phyloP scores from a whole-genome alignment of 2,329 filamentous ascomycete species.

The Blumeria hordei region DNA sequence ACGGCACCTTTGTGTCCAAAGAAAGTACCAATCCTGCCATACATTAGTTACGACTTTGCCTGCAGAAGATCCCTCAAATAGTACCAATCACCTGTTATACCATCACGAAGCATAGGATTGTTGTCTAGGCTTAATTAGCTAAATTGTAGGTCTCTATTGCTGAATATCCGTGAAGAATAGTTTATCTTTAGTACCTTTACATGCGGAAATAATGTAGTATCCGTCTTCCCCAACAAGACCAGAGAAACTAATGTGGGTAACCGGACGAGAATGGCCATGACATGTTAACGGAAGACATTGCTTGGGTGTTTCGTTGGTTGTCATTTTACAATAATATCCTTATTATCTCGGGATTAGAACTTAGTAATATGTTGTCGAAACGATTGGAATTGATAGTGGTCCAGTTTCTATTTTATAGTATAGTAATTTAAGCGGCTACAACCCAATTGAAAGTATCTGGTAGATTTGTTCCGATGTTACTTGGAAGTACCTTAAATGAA shows the following conservation, averaged over 20 bases:
- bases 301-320: constrained; percentile 10
- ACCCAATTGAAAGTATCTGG: no score
- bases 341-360: not conserved
- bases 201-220: constrained; percentile 52
- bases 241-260: constrained; percentile 51
- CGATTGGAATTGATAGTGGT: no score
- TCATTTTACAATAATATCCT: constrained; percentile 8
- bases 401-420: no score
- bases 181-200: constrained; percentile 26
- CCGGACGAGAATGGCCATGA: constrained; percentile 51
- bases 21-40: constrained; percentile 67
- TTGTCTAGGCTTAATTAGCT: constrained; percentile 37
- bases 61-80: constrained; percentile 8
- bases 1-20: constrained; percentile 96
- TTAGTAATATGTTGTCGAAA: not conserved
- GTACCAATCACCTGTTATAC: constrained; percentile 80
- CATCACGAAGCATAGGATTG: constrained; percentile 94
- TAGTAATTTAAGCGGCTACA: no score
- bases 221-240: constrained; percentile 35
- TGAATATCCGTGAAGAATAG: not conserved
- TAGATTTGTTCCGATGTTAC: no score
- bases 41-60: constrained; percentile 6
- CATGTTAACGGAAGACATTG: constrained; percentile 42
- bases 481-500: no score
- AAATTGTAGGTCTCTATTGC: not conserved